Conservation (phyloP, 352 stramenopile genomes). For the Elongisporangium anandrum region DNA sequence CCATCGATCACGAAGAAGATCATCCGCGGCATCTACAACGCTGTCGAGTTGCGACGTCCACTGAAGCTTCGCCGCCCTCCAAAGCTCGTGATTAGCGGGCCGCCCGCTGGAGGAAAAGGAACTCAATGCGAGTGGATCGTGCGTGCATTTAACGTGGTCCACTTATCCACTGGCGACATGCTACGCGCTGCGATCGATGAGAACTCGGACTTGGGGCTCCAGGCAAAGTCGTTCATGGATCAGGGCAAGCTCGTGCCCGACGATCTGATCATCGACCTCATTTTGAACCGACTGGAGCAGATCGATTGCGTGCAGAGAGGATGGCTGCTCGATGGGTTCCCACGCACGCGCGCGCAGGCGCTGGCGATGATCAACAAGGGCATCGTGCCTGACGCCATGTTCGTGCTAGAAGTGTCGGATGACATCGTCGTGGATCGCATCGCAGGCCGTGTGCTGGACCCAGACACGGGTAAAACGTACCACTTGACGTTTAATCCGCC, state of each 20-base stretch:
- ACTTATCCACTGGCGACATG: conserved; percentile 95
- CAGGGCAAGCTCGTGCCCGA: conserved; percentile 91
- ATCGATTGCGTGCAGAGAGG: conserved; percentile 68
- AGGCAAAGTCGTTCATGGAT: conserved; percentile 93
- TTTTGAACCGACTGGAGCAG: conserved; percentile 80
- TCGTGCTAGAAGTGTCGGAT: conserved; percentile 94
- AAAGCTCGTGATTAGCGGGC: conserved; percentile 88
- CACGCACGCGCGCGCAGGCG: conserved; percentile 86
- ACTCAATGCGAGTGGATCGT: conserved; percentile 95
- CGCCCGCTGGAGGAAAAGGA: conserved; percentile 93
- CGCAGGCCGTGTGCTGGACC: conserved; percentile 88
- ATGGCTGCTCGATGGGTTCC: conserved; percentile 95
- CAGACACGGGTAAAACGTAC: conserved; percentile 91
- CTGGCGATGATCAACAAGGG: conserved; percentile 44
- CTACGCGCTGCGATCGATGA: conserved; percentile 85
- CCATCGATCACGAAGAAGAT: conserved; percentile 38
- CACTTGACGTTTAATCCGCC: conserved; percentile 87
- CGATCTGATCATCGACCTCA: conserved; percentile 92
- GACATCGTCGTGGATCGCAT: conserved; percentile 94
- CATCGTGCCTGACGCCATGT: conserved; percentile 89
- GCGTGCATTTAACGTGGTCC: conserved; percentile 88
- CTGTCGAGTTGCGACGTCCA: conserved; percentile 32
- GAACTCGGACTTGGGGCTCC: conserved; percentile 39
- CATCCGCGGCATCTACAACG: conserved; percentile 44
- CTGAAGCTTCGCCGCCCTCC: conserved; percentile 40